Conservation (phyloP, 208 protist genomes). For the Wallacemonas sp. region DNA sequence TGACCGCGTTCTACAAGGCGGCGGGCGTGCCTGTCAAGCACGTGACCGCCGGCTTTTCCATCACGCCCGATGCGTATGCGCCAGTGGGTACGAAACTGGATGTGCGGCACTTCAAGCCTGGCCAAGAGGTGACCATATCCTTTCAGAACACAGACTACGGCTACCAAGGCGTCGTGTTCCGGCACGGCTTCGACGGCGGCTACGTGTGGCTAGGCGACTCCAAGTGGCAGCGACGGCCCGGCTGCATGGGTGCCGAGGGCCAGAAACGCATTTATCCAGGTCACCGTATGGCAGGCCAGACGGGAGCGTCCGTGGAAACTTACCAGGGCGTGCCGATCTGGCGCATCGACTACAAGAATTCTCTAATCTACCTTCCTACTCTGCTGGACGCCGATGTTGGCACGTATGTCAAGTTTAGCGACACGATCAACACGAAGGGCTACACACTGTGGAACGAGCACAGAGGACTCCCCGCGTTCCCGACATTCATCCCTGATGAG, state of each 20-base stretch:
- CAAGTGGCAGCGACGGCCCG: slow-evolving; percentile 91
- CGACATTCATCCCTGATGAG: slow-evolving; percentile 83
- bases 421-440: slow-evolving; percentile 92
- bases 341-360: slow-evolving; percentile 94
- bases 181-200: slow-evolving; percentile 91
- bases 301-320: slow-evolving; percentile 83
- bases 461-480: slow-evolving; percentile 85
- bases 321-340: slow-evolving; percentile 89
- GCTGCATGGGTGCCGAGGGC: slow-evolving; percentile 87
- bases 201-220: slow-evolving; percentile 92
- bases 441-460: slow-evolving; percentile 92
- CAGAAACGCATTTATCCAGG: slow-evolving; percentile 92
- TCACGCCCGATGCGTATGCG: slow-evolving; percentile 90
- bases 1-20: slow-evolving; percentile 87
- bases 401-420: slow-evolving; percentile 89
- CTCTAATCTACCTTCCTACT: slow-evolving; percentile 88
- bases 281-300: slow-evolving; percentile 90
- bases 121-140: slow-evolving; percentile 90
- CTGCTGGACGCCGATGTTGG: slow-evolving; percentile 87
- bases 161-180: slow-evolving; percentile 92
- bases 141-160: slow-evolving; percentile 94
- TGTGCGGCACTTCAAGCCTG: slow-evolving; percentile 92
- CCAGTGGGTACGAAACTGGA: slow-evolving; percentile 93
- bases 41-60: slow-evolving; percentile 74
- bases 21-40: slow-evolving; percentile 91